Evolutionary conservation across 2,329 filamentous ascomycete genomes (phyloP).

Genomic region (Aspergillus sp.): DNA sequence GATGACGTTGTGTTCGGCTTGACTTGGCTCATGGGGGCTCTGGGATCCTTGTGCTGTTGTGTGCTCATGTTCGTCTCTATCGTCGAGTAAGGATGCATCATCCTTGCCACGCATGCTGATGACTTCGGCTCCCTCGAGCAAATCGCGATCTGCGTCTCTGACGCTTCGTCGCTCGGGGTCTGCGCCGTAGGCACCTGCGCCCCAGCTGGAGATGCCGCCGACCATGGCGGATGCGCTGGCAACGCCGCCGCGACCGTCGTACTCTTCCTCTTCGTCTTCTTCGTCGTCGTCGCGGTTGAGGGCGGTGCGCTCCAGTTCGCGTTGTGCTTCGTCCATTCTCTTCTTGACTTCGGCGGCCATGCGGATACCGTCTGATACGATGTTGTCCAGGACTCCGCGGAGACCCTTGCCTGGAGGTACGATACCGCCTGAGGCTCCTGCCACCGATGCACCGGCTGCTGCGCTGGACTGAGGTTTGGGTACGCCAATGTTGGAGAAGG

Average conservation of each 20-base stretch:
- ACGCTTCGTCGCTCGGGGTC: slow-evolving; percentile 62
- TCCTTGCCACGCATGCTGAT: slow-evolving; percentile 47
- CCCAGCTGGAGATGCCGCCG: slow-evolving; percentile 41
- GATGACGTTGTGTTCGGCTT: slow-evolving; percentile 31
- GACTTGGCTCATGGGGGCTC: not conserved
- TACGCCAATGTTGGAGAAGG: slow-evolving; percentile 72
- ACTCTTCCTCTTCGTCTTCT: slow-evolving; percentile 69
- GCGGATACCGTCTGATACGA: slow-evolving; percentile 95
- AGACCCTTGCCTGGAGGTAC: slow-evolving; percentile 71
- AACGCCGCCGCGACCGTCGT: slow-evolving; percentile 44
- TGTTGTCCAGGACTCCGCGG: slow-evolving; percentile 91
- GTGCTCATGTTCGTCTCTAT: slow-evolving; percentile 22
- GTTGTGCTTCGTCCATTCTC: slow-evolving; percentile 93
- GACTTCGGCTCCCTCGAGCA: slow-evolving; percentile 72
- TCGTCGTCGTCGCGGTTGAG: slow-evolving; percentile 68
- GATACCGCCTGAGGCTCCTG: slow-evolving; percentile 59
- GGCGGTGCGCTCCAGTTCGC: slow-evolving; percentile 82
- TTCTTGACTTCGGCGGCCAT: slow-evolving; percentile 90
- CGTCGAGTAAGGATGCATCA: slow-evolving; percentile 33
- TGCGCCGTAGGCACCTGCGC: slow-evolving; percentile 49
- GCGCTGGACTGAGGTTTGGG: slow-evolving; percentile 44
- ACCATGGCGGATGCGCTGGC: slow-evolving; percentile 31
- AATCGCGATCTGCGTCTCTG: slow-evolving; percentile 57
- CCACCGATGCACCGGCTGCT: slow-evolving; percentile 44
- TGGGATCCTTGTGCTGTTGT: not conserved